Percentiles rank a stretch among this genome's conserved stretches.
phyloP scores from a whole-genome alignment of 768 basidiomycete genomes.

The Suillus subluteus region DNA sequence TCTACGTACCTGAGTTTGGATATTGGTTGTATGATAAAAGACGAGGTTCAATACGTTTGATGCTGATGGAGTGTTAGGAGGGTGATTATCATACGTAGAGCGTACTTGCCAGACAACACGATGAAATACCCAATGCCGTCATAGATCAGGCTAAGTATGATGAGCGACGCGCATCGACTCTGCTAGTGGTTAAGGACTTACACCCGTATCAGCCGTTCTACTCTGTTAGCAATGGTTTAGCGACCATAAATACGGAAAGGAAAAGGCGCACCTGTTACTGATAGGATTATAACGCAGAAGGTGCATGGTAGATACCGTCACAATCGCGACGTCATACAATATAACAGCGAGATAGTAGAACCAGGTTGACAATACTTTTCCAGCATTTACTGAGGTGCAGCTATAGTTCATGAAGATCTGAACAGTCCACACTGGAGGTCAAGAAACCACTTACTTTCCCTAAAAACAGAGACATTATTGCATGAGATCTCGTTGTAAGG shows the following conservation, averaged over 20 bases:
- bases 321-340: conserved; percentile 31
- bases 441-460: not conserved
- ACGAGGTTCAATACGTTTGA: conserved; percentile 56
- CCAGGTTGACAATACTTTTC: conserved; percentile 49
- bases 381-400: conserved; percentile 45
- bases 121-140: conserved; percentile 64
- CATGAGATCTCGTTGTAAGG: conserved; percentile 36
- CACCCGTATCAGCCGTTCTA: conserved; percentile 27
- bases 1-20: conserved; percentile 48
- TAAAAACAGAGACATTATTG: not conserved
- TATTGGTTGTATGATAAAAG: conserved; percentile 45
- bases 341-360: conserved; percentile 57
- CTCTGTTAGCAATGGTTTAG: conserved; percentile 34
- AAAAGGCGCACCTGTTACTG: not conserved
- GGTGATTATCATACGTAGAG: not conserved
- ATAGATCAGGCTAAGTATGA: conserved; percentile 57
- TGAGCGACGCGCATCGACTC: conserved; percentile 4
- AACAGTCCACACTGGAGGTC: not conserved
- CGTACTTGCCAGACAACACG: conserved; percentile 45
- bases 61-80: conserved; percentile 30
- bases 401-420: conserved; percentile 32
- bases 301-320: conserved; percentile 41
- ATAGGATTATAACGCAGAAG: not conserved
- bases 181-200: not conserved
- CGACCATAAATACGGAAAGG: not conserved